Percentiles rank a stretch among this genome's conserved stretches.
These are phyloP conservation scores for Aspergillus eucalypticola DNA, from an alignment of 2,329 filamentous ascomycete species.

Conservation along the genomic window DNA sequence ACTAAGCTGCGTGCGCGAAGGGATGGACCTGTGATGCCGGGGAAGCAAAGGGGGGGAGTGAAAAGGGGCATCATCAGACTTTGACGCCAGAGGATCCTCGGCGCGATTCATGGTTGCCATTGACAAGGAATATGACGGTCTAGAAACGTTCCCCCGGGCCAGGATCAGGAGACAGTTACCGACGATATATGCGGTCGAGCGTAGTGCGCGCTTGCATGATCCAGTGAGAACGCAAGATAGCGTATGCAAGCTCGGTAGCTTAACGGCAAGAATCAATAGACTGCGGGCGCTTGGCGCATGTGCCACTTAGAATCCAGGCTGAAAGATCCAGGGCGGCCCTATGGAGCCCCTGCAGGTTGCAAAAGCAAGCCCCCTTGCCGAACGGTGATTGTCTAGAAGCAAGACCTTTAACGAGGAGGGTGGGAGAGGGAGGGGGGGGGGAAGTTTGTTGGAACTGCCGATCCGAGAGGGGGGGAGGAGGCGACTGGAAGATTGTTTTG, in stretches of 20 bases:
- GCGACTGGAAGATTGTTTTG: slow-evolving; percentile 3
- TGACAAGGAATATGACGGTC: slow-evolving; percentile 19
- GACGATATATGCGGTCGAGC: slow-evolving; percentile 28
- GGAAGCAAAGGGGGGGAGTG: slow-evolving; percentile 33
- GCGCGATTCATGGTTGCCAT: slow-evolving; percentile 36
- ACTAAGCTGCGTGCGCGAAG: slow-evolving; percentile 33
- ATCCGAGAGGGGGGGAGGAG: background rate
- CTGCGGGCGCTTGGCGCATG: slow-evolving; percentile 18
- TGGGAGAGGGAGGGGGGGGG: background rate
- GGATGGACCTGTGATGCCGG: slow-evolving; percentile 50
- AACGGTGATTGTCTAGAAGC: slow-evolving; percentile 16
- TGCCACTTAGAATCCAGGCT: slow-evolving; percentile 16
- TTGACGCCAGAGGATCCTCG: slow-evolving; percentile 24
- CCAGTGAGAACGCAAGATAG: slow-evolving; percentile 21
- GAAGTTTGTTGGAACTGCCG: slow-evolving; percentile 3
- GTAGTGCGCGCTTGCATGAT: slow-evolving; percentile 32
- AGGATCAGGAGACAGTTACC: slow-evolving; percentile 19
- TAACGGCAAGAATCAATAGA: slow-evolving; percentile 23
- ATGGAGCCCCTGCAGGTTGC: slow-evolving; percentile 18
- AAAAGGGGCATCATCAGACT: slow-evolving; percentile 29
- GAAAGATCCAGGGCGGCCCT: slow-evolving; percentile 14
- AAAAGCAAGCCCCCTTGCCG: slow-evolving; percentile 20
- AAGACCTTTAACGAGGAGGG: slow-evolving; percentile 14
- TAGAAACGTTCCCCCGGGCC: slow-evolving; percentile 13
- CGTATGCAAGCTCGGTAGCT: slow-evolving; percentile 15